A percentile compares a stretch with the other conserved stretches of the same genome.
phyloP scores from a whole-genome alignment of 192 early-diverging fungal species.

The Gryganskiella cystojenkinii region DNA sequence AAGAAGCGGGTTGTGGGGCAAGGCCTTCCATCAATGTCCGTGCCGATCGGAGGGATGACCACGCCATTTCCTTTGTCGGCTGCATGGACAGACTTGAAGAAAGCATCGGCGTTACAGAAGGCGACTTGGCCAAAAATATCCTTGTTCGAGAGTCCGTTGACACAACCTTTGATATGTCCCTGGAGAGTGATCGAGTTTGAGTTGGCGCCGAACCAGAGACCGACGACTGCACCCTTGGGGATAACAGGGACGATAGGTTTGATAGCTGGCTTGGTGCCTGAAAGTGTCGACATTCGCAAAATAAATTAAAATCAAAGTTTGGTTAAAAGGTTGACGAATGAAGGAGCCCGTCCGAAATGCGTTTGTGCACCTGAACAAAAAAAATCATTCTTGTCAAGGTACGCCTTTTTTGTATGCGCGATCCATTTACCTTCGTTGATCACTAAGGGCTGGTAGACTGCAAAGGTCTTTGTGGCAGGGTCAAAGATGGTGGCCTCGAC shows the following conservation, averaged over 20 bases:
- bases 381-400: too few species aligned
- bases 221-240: conserved; percentile 22
- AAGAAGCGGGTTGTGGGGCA: conserved; percentile 39
- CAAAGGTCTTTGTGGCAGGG: conserved; percentile 28
- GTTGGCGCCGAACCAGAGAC: conserved; percentile 42
- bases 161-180: conserved; percentile 18
- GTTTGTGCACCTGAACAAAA: too few species aligned
- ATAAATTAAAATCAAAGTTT: too few species aligned
- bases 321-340: too few species aligned
- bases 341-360: too few species aligned
- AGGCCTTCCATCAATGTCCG: conserved; percentile 17
- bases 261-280: conserved; percentile 30
- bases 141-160: conserved; percentile 31
- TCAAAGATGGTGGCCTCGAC: conserved; percentile 42
- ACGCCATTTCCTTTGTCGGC: conserved; percentile 6
- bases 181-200: conserved; percentile 25
- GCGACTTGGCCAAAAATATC: conserved; percentile 37
- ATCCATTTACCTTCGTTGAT: too few species aligned
- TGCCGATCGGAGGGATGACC: conserved; percentile 27
- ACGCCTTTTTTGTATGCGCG: too few species aligned
- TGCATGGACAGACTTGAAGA: conserved; percentile 14
- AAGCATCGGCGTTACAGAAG: conserved; percentile 21
- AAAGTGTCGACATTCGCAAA: too few species aligned
- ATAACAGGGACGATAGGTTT: conserved; percentile 22
- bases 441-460: conserved; percentile 30